Evolutionary conservation across 441 rosid genomes (phyloP).

Genomic region (Bruguiera hainesii): DNA sequence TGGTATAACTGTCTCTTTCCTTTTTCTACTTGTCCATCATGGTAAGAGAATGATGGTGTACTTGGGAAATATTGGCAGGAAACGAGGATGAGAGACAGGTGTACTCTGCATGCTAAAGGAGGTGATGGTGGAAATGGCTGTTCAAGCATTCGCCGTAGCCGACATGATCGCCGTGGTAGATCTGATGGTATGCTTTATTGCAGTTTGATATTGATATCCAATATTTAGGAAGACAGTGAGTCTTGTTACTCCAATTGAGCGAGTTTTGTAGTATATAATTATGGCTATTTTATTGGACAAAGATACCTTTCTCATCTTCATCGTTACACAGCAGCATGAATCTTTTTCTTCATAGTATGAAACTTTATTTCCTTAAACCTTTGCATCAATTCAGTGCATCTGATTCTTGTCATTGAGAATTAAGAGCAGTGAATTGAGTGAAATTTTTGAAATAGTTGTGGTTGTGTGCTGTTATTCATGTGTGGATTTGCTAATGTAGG

Average conservation of each 20-base stretch:
- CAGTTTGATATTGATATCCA: neutral
- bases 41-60: neutral
- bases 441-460: neutral
- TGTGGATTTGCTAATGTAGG: slow-evolving; percentile 40
- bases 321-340: neutral
- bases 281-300: neutral
- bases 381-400: neutral
- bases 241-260: neutral
- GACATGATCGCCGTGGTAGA: slow-evolving; percentile 59
- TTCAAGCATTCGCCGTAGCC: slow-evolving; percentile 59
- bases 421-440: neutral
- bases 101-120: slow-evolving; percentile 58
- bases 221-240: neutral
- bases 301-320: neutral
- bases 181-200: slow-evolving; percentile 58
- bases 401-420: neutral
- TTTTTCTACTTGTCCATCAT: neutral
- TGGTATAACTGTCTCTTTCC: neutral
- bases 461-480: slow-evolving; percentile 9
- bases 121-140: slow-evolving; percentile 92
- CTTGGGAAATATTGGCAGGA: slow-evolving; percentile 44
- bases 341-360: neutral
- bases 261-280: neutral
- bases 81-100: slow-evolving; percentile 80
- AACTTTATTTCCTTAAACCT: neutral